Base-by-base conservation (phyloP, 2,329 filamentous ascomycete genomes). In the Whalleya microplaca region DNA sequence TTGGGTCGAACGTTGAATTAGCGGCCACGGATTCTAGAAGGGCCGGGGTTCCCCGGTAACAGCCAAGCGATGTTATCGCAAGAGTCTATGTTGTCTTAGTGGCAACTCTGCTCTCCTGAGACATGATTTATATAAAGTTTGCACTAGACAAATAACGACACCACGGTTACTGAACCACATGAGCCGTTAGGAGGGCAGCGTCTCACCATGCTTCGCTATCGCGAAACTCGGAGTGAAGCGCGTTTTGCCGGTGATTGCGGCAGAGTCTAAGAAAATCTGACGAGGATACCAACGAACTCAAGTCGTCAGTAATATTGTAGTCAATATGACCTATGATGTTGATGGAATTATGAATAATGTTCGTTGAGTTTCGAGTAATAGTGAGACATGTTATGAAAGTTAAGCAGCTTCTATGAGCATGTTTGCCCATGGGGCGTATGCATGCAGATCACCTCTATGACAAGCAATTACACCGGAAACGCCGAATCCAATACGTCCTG, bases 401-500 rank as follows among this genome's bases (percentile, higher is more conserved):
- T 19, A 58, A n/a, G n/a, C n/a, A n/a, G 51, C 32, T 46, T 12
- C 10, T 12, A 37, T 5, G 41, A 57, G 50, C 55, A 42, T 41
- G 53, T 37, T 60, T 45, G 60, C 61, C 61, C 52, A 58, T 40
- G 20, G n/a, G 5, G 21, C 32, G 8, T 49, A 27, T 21, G 61
- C 42, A 55, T 62, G 57, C 60, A 61, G 47, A 21, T 45, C 5
- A 20, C 43, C 19, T 27, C 6, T 20, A 21, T 45, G 19, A 20
- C 18, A 12, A 6, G 19, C 20, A 8, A 45, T 27, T 57, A 57
- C 60, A 61, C 60, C 60, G 61, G 55, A 58, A n/a, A 60, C 60
- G 56, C 55, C 47, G 55, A 50, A 32, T 56, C 59, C 53, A 57
- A 51, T 57, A 53, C 14, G 14, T 37, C 32, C 32, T 14, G 10